These are phyloP conservation scores for Fennellomyces sp. DNA, from an alignment of 371 early-diverging fungal species.

Conservation along the genomic window DNA sequence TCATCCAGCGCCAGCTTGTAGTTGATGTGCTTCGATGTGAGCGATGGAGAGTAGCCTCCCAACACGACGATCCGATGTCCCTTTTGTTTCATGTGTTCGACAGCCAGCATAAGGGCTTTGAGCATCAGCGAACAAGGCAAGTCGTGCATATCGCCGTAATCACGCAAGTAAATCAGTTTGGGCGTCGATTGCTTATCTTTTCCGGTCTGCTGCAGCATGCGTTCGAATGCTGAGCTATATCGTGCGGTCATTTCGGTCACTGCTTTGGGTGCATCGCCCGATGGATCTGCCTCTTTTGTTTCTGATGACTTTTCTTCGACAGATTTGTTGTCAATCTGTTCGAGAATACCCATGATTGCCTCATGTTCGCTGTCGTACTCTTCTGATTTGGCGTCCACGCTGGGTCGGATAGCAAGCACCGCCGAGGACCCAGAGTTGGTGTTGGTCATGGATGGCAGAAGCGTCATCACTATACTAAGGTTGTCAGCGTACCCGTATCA, in stretches of 20 bases:
- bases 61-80: slow-evolving; percentile 43
- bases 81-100: slow-evolving; percentile 46
- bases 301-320: neutral
- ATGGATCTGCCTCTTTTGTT: neutral
- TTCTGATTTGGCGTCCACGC: neutral
- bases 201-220: slow-evolving; percentile 1
- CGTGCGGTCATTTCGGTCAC: slow-evolving; percentile 24
- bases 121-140: slow-evolving; percentile 35
- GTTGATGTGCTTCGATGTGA: neutral
- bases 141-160: slow-evolving; percentile 50
- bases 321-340: neutral
- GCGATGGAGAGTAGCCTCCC: slow-evolving; percentile 45
- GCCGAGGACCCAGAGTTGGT: neutral
- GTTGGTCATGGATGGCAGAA: slow-evolving; percentile 5
- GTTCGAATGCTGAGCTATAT: slow-evolving; percentile 28
- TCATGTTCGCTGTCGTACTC: neutral
- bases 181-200: slow-evolving; percentile 11
- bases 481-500: no score
- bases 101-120: slow-evolving; percentile 38
- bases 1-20: slow-evolving; percentile 1
- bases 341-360: neutral
- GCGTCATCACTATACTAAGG: slow-evolving; percentile 7
- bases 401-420: slow-evolving; percentile 3
- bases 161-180: slow-evolving; percentile 51
- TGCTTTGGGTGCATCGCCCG: slow-evolving; percentile 16